These are phyloP conservation scores for Neofusicoccum kwambonambiense DNA, from an alignment of 2,329 filamentous ascomycete genomes.

Conservation along the genomic window DNA sequence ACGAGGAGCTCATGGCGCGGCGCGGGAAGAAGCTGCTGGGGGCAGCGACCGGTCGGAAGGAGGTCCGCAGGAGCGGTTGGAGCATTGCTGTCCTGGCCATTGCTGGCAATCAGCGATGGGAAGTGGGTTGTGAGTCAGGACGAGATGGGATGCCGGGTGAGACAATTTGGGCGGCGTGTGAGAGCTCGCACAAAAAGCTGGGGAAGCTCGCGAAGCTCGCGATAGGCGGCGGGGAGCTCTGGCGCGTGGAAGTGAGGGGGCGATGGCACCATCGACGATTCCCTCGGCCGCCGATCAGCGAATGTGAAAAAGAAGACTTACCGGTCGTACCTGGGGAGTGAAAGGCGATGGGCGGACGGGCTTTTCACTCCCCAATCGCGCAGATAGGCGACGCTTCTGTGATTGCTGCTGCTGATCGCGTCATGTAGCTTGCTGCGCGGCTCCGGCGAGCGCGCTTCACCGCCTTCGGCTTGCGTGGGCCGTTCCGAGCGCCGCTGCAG, in stretches of 20 bases:
- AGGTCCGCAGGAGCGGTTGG: background rate
- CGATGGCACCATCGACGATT: conserved; percentile 10
- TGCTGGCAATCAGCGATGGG: background rate
- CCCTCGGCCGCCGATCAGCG: conserved; percentile 8
- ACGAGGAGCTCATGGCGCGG: conserved; percentile 29
- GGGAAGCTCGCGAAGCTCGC: background rate
- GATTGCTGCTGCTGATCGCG: conserved; percentile 15
- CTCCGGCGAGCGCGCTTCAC: background rate
- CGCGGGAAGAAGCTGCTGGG: conserved; percentile 21
- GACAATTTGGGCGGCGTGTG: background rate
- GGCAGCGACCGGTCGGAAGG: background rate
- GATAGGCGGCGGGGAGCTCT: conserved; percentile 13
- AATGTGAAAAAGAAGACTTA: conserved; percentile 4
- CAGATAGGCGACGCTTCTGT: background rate
- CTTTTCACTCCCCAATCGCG: conserved; percentile 1
- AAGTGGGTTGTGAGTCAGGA: background rate
- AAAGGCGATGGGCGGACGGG: background rate
- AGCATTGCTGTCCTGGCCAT: conserved; percentile 17
- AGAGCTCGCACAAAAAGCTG: background rate
- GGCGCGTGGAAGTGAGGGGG: conserved; percentile 12
- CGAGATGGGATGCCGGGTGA: background rate
- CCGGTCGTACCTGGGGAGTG: background rate
- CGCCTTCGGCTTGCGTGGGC: conserved; percentile 12
- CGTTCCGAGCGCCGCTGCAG: background rate
- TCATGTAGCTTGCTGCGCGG: background rate